Percentiles rank a stretch among this genome's conserved stretches.
Evolutionary conservation across 73 alveolate genomes (phyloP).

Genomic region (Paramecium bursaria): DNA sequence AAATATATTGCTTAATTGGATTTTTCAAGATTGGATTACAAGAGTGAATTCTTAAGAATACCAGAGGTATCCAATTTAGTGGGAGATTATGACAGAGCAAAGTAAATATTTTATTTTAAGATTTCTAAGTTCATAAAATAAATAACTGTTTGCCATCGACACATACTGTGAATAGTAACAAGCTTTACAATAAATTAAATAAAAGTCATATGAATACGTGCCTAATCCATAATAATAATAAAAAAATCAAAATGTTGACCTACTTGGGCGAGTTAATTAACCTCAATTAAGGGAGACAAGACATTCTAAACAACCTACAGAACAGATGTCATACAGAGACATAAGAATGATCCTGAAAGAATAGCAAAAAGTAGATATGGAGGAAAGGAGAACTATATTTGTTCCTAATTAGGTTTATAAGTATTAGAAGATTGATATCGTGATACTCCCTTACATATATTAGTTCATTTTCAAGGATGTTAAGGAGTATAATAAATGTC

Average conservation of each 20-base stretch:
- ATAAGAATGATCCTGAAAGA: constrained; percentile 31
- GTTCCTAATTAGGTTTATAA: constrained; percentile 48
- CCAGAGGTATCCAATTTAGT: constrained; percentile 18
- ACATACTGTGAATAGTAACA: background rate
- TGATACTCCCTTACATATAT: constrained; percentile 40
- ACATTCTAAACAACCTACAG: constrained; percentile 24
- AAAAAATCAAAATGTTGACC: constrained; percentile 9
- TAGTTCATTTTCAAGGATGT: constrained; percentile 21
- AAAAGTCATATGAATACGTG: background rate
- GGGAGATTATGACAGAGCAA: constrained; percentile 35
- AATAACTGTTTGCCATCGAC: constrained; percentile 25
- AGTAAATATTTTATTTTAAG: background rate
- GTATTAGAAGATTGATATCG: constrained; percentile 38
- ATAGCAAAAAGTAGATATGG: constrained; percentile 39
- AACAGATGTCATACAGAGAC: constrained; percentile 41
- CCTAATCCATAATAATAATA: background rate
- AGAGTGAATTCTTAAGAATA: constrained; percentile 26
- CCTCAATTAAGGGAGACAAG: constrained; percentile 13
- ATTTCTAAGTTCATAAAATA: constrained; percentile 24
- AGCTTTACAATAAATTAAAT: background rate
- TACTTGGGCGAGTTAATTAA: constrained; percentile 1
- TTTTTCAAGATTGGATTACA: constrained; percentile 34
- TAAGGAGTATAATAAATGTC: background rate
- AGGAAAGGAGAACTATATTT: constrained; percentile 51
- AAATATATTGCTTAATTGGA: constrained; percentile 21